A percentile compares a stretch with the other conserved stretches of the same genome.
These are phyloP conservation scores for Fraxinus americana DNA, from an alignment of 257 asterid species.

Conservation along the genomic window DNA sequence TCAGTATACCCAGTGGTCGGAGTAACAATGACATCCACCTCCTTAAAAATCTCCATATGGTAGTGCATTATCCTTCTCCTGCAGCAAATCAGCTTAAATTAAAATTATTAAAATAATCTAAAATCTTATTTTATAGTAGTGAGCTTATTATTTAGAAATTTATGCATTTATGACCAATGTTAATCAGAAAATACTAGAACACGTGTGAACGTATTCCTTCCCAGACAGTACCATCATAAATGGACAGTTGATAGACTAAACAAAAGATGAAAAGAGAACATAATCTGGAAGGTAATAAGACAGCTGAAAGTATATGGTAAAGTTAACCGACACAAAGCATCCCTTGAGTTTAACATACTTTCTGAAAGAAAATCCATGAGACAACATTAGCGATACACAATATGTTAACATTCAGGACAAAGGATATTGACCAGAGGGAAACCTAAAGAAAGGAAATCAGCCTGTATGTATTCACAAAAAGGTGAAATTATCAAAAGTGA, in stretches of 20 bases:
- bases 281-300: slow-evolving; percentile 1
- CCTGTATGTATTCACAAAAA: not conserved
- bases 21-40: slow-evolving; percentile 89
- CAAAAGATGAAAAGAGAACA: not conserved
- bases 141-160: slow-evolving; percentile 5
- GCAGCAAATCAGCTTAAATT: slow-evolving; percentile 29
- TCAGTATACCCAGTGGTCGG: slow-evolving; percentile 91
- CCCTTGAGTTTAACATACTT: not conserved
- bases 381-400: not conserved
- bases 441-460: not conserved
- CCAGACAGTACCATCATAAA: not conserved
- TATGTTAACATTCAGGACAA: not conserved
- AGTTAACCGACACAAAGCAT: not conserved
- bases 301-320: not conserved
- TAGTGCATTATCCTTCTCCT: slow-evolving; percentile 94
- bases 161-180: slow-evolving; percentile 4
- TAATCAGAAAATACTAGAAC: not conserved
- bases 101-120: not conserved
- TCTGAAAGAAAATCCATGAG: not conserved
- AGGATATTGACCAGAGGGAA: not conserved
- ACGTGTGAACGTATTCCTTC: not conserved
- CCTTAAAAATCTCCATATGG: slow-evolving; percentile 72
- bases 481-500: not conserved
- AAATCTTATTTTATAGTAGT: not conserved
- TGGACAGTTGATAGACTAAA: slow-evolving; percentile 10